Evolutionary conservation across 1,284 basidiomycete genomes (phyloP), one percentile per base, ranked within the genome.

Genomic region (Rhodotorula mucilaginosa): DNA sequence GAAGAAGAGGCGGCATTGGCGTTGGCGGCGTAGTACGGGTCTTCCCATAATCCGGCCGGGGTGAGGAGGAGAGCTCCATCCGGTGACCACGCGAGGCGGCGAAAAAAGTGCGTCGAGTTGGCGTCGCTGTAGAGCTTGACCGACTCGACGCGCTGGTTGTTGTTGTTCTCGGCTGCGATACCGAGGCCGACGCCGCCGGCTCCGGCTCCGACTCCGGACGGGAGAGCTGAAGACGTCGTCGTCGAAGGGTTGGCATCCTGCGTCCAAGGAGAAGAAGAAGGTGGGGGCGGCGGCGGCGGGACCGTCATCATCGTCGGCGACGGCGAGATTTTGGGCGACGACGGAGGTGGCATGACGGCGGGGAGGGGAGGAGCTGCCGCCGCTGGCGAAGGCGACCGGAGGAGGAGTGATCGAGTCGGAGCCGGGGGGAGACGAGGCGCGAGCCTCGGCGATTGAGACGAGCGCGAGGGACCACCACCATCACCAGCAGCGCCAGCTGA

Each of bases 21-120:
- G 16, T 51, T 59, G 12, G 26, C 26, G 21, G 62, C 56, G 0
- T 70, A 85, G 57, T 89, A 86, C 19, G 91, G 91, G 81, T 96
- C 93, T 79, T 97, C 93, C 79, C 97, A 97, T 79, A 97, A 90
- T 1, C 97, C 96, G 2, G 95, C 95, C 0, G 97, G 96, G 0
- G 97, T 98, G 75, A 97, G 84, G 29, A 99, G 85, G 61, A 99
- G 84, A 15, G 89, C 91, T 1, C 97, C 96, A 80, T 99, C 96
- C 2, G 96, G 92, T 70, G 93, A 95, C 83, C 97, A 99, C 6
- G 89, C 89, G 67, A 99, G 83, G 44, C 96, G 87, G 46, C 97
- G 86, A 86, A 98, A 99, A 84, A 99, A 99, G 76, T 96, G 93
- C 5, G 92, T 95, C 78, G 89, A 93, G 77, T 89, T 92, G 81